A percentile compares a stretch with the other conserved stretches of the same genome.
Conservation (phyloP, 2,329 filamentous ascomycete species). For the Fusarium poae region DNA sequence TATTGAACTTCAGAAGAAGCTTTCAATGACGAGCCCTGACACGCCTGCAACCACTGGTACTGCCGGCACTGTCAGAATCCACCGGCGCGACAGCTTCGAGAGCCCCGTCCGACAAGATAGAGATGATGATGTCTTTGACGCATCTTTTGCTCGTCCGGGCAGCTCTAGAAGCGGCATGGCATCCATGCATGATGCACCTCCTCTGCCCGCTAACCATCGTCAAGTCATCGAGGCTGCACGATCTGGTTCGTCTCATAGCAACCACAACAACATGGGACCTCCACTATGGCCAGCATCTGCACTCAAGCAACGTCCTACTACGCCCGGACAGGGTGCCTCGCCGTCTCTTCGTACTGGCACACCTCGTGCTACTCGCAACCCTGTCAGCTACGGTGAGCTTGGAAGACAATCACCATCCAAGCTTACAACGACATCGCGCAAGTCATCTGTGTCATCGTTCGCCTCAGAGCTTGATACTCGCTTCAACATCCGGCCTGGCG, state of each 20-base stretch:
- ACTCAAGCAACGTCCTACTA: constrained; percentile 68
- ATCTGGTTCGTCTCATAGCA: constrained; percentile 64
- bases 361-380: constrained; percentile 63
- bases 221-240: constrained; percentile 86
- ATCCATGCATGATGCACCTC: constrained; percentile 67
- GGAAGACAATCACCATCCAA: constrained; percentile 65
- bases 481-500: constrained; percentile 79
- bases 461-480: constrained; percentile 91
- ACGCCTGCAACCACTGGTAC: constrained; percentile 55
- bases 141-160: constrained; percentile 67
- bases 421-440: constrained; percentile 54
- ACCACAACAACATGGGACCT: constrained; percentile 78
- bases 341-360: constrained; percentile 58
- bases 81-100: constrained; percentile 63
- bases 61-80: constrained; percentile 59
- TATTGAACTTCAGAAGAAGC: constrained; percentile 53
- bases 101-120: constrained; percentile 59
- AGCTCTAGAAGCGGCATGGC: constrained; percentile 77
- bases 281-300: constrained; percentile 87
- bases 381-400: constrained; percentile 61
- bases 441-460: constrained; percentile 94
- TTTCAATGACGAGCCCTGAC: constrained; percentile 53
- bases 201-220: constrained; percentile 84
- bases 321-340: constrained; percentile 67
- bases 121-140: constrained; percentile 58